Conservation (phyloP, 1,284 basidiomycete genomes). For the Macrocystidia cucumis region DNA sequence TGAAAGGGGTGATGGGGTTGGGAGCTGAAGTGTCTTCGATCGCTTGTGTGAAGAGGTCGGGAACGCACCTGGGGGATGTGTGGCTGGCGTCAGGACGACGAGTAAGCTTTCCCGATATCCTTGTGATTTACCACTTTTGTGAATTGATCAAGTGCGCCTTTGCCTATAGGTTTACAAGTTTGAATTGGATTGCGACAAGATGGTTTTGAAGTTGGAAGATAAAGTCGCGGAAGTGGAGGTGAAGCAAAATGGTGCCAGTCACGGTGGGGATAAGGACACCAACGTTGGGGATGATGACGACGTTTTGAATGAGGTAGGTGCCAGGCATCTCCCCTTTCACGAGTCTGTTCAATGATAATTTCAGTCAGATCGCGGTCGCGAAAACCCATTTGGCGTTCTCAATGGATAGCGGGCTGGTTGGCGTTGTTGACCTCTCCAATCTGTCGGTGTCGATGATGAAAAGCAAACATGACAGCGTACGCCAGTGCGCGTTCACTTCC, state of each 20-base stretch:
- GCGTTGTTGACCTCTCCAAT: conserved; percentile 50
- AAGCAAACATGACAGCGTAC: conserved; percentile 52
- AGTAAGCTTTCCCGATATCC: conserved; percentile 35
- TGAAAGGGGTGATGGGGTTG: conserved; percentile 54
- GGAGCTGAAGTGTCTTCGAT: conserved; percentile 55
- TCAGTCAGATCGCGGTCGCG: conserved; percentile 49
- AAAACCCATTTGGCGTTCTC: conserved; percentile 58
- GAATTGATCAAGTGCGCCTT: neutral
- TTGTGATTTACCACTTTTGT: conserved; percentile 1
- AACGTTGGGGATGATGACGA: too few species aligned
- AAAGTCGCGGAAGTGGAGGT: too few species aligned
- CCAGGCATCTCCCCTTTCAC: conserved; percentile 3
- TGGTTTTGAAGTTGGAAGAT: conserved; percentile 43
- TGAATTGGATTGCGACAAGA: conserved; percentile 31
- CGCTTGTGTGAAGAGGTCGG: conserved; percentile 30
- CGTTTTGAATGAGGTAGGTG: conserved; percentile 58
- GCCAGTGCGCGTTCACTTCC: conserved; percentile 13
- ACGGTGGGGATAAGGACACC: conserved; percentile 37
- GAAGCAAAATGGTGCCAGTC: too few species aligned
- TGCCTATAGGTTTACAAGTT: conserved; percentile 36
- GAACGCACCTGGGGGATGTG: conserved; percentile 32
- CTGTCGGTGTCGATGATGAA: conserved; percentile 46
- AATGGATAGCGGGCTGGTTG: conserved; percentile 60
- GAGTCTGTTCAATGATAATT: conserved; percentile 19
- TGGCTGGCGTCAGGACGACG: conserved; percentile 57